These are phyloP conservation scores for Agaricus sinodeliciosus DNA, from an alignment of 768 basidiomycete genomes.

Conservation along the genomic window DNA sequence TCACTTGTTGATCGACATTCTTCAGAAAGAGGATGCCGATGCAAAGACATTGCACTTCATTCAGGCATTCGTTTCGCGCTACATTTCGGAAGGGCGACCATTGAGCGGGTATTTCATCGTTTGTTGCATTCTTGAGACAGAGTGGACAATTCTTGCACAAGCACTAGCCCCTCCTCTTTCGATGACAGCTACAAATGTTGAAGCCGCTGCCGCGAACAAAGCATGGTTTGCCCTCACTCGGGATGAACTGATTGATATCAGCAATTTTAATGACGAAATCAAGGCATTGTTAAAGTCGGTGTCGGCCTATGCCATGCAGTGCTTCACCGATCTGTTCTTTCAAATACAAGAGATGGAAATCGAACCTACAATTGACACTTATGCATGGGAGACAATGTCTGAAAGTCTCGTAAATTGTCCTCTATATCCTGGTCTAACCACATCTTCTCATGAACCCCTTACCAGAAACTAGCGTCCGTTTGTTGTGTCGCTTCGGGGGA, in stretches of 20 bases:
- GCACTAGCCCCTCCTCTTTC: constrained; percentile 35
- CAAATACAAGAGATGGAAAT: constrained; percentile 82
- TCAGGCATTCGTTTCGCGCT: constrained; percentile 68
- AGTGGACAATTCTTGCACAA: constrained; percentile 83
- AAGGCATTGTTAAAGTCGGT: constrained; percentile 38
- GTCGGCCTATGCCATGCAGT: constrained; percentile 59
- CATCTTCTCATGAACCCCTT: neutral
- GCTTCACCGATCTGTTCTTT: constrained; percentile 67
- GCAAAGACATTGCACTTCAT: constrained; percentile 47
- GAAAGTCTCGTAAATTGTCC: constrained; percentile 64
- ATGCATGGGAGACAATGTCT: constrained; percentile 90
- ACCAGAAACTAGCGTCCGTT: constrained; percentile 78
- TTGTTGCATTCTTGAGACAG: constrained; percentile 82
- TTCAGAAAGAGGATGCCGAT: constrained; percentile 47
- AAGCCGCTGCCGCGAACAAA: constrained; percentile 79
- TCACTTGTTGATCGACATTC: constrained; percentile 56
- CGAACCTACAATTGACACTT: constrained; percentile 78
- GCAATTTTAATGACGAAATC: constrained; percentile 30
- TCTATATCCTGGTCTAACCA: neutral
- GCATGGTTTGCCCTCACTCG: constrained; percentile 71
- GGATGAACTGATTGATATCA: constrained; percentile 36
- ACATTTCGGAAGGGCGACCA: constrained; percentile 68
- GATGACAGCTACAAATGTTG: constrained; percentile 31
- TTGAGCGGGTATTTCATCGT: constrained; percentile 83
- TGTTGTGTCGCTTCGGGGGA: constrained; percentile 69